phyloP scores from a whole-genome alignment of 352 stramenopile genomes.

The Globisporangium cederbergense region DNA sequence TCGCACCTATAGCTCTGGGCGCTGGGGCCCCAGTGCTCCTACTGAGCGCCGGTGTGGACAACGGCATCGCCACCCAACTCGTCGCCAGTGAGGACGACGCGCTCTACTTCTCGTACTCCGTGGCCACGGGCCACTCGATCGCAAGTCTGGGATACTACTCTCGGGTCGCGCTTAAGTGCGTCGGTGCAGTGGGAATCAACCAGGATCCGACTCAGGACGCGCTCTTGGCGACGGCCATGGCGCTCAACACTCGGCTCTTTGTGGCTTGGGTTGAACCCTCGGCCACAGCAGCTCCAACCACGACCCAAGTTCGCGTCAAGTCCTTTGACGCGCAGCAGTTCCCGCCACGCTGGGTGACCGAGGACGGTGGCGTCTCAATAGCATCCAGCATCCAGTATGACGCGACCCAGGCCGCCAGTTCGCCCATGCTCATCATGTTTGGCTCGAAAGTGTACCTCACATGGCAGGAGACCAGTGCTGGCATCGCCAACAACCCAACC shows the following conservation, averaged over 20 bases:
- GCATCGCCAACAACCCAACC: conserved; percentile 25
- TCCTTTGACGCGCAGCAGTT: conserved; percentile 34
- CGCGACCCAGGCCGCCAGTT: conserved; percentile 28
- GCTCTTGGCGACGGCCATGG: conserved; percentile 16
- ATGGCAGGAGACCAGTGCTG: conserved; percentile 43
- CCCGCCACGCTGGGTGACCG: conserved; percentile 29
- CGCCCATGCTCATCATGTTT: conserved; percentile 26
- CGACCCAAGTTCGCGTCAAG: conserved; percentile 44
- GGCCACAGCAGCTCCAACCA: background rate
- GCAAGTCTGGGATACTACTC: conserved; percentile 37
- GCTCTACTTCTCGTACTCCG: conserved; percentile 53
- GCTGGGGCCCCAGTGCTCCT: conserved; percentile 34
- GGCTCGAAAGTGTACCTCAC: conserved; percentile 37
- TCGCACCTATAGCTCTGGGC: conserved; percentile 13
- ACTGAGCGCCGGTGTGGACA: conserved; percentile 35
- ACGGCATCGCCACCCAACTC: conserved; percentile 21
- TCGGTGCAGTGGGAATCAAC: conserved; percentile 44
- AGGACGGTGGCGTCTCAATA: conserved; percentile 33
- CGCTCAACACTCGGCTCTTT: conserved; percentile 35
- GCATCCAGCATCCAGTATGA: conserved; percentile 47
- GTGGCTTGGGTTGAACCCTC: conserved; percentile 49
- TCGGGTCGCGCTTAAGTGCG: conserved; percentile 40
- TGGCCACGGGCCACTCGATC: conserved; percentile 40
- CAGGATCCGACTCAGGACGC: conserved; percentile 32
- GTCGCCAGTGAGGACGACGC: conserved; percentile 34